Evolutionary conservation across 1,284 basidiomycete genomes (phyloP), one percentile per base, ranked within the genome.

Genomic region (Afroboletus lepidellus): DNA sequence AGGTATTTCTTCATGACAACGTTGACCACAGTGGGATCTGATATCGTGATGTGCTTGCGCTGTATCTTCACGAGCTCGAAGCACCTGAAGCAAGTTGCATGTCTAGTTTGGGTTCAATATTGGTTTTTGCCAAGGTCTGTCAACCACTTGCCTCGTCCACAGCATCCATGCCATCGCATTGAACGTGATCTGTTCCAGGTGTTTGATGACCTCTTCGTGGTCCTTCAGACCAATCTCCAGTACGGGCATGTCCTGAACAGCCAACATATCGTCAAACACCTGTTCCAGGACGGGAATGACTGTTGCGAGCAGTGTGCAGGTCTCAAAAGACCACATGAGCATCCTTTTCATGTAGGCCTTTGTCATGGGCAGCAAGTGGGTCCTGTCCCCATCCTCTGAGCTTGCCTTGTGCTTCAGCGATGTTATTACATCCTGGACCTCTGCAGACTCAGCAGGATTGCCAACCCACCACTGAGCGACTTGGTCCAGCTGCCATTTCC

Each of bases 101-200:
- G n/a, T 34, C 12, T 15, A 34, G 7, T 4, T 16, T 3, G 15
- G n/a, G 4, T n/a, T 13, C 33, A 12, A 34, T 30, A 12, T n/a
- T n/a, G n/a, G n/a, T n/a, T n/a, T n/a, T n/a, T n/a, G n/a, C n/a
- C n/a, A n/a, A n/a, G n/a, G n/a, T n/a, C n/a, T n/a, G n/a, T n/a
- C n/a, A n/a, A n/a, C n/a, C n/a, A 38, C 46, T 41, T 24, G n/a
- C 46, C 38, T 39, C n/a, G 29, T 48, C 47, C 47, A 41, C 1
- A 41, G 6, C 9, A 30, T 48, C 38, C 46, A 48, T 33, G 47
- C 47, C 1, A 18, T 41, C 0, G 13, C 5, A 13, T 33, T 1
- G 1, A 48, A 48, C 3, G 18, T 21, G 12, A 5, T 4, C n/a
- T 25, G 38, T 23, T 48, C 30, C 4, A 48, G 12, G 15, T 48